phyloP scores from a whole-genome alignment of 805 yeast species.

The Saccharomycopsis fibuligera region DNA sequence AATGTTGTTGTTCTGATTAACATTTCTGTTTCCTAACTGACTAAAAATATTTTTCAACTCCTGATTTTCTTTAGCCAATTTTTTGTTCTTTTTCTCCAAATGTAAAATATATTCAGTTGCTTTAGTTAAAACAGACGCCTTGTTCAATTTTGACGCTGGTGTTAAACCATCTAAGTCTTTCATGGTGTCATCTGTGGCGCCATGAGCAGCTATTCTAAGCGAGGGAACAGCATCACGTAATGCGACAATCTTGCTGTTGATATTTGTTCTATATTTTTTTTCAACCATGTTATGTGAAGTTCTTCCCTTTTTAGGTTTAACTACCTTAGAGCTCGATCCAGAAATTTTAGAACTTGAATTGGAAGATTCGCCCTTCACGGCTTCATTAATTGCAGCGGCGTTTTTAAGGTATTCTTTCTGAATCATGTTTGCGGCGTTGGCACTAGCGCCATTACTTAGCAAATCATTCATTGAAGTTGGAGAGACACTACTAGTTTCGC shows the following conservation, averaged over 20 bases:
- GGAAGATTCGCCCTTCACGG: no score
- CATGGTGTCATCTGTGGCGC: conserved; percentile 35
- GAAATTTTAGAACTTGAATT: no score
- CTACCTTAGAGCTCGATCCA: neutral
- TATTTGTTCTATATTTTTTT: conserved; percentile 72
- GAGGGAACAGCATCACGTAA: conserved; percentile 76
- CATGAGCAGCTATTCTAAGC: conserved; percentile 50
- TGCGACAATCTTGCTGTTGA: conserved; percentile 62
- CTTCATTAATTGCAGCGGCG: no score
- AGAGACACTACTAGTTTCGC: no score
- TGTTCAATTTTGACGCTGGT: conserved; percentile 70
- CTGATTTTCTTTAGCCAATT: conserved; percentile 46
- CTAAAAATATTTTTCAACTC: conserved; percentile 29
- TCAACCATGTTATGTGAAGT: conserved; percentile 75
- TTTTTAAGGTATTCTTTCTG: no score
- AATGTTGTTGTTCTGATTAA: neutral
- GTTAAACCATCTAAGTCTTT: conserved; percentile 65
- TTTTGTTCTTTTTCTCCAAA: conserved; percentile 52
- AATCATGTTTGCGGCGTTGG: no score
- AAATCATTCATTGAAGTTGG: no score
- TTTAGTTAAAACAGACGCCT: conserved; percentile 70
- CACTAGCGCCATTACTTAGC: no score
- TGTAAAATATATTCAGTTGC: conserved; percentile 77
- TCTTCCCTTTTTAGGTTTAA: conserved; percentile 45
- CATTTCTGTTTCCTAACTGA: conserved; percentile 1